Evolutionary conservation across 148 eudicot species (phyloP).

Genomic region (Beta vulgaris): DNA sequence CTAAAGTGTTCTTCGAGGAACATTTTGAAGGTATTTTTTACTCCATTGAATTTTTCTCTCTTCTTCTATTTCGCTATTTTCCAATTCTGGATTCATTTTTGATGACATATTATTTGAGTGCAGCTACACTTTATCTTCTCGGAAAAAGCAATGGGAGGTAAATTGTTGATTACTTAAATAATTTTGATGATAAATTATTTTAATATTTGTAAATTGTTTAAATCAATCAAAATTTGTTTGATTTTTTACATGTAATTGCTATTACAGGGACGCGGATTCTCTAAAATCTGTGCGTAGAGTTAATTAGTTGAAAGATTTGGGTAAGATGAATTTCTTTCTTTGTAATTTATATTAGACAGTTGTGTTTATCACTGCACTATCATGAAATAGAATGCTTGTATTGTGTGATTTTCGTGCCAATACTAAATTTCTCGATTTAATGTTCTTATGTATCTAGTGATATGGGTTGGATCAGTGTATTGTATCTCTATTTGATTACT

Average conservation of each 20-base stretch:
- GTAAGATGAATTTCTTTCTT: conserved; percentile 29
- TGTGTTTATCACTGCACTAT: neutral
- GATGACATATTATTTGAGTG: conserved; percentile 88
- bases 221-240: neutral
- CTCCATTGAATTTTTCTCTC: no score
- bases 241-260: neutral
- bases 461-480: neutral
- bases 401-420: no score
- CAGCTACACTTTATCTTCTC: conserved; percentile 83
- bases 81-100: no score
- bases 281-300: conserved; percentile 76
- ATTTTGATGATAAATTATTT: no score
- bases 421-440: no score
- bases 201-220: no score
- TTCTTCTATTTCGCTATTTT: no score
- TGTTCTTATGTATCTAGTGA: neutral
- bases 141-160: conserved; percentile 91
- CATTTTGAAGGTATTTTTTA: no score
- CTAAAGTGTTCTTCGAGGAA: no score
- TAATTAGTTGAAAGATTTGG: conserved; percentile 84
- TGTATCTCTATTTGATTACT: neutral
- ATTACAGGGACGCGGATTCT: conserved; percentile 76
- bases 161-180: no score
- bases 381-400: no score
- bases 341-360: neutral